These are phyloP conservation scores for Epichloe typhina DNA, from an alignment of 2,329 filamentous ascomycete species.

Conservation along the genomic window DNA sequence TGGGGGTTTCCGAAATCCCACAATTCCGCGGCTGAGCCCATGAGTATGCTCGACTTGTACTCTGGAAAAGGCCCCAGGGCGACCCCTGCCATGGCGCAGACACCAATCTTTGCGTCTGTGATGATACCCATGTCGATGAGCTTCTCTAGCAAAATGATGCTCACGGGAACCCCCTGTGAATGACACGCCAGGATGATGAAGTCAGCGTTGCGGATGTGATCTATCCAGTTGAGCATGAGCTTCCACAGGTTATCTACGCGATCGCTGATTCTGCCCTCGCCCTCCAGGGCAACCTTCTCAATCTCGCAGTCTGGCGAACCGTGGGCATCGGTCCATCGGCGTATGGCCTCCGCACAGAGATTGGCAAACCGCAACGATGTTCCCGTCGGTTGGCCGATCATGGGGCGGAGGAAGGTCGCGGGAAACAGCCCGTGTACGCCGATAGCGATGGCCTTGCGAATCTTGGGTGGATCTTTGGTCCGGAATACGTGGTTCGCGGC, in stretches of 20 bases:
- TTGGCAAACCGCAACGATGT: constrained; percentile 90
- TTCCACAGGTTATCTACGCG: constrained; percentile 91
- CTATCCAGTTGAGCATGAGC: constrained; percentile 85
- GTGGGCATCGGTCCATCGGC: constrained; percentile 64
- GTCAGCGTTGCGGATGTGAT: constrained; percentile 76
- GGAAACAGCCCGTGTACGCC: constrained; percentile 88
- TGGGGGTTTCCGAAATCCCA: constrained; percentile 81
- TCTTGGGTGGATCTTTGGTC: constrained; percentile 51
- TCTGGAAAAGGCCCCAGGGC: constrained; percentile 87
- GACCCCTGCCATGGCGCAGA: constrained; percentile 85
- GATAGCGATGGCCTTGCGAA: constrained; percentile 81
- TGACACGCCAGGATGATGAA: constrained; percentile 88
- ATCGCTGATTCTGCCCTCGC: constrained; percentile 83
- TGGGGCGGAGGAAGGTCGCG: constrained; percentile 69
- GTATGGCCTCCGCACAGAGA: constrained; percentile 71
- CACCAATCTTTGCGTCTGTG: constrained; percentile 60
- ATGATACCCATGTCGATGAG: constrained; percentile 83
- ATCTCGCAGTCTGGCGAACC: constrained; percentile 67
- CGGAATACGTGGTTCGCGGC: constrained; percentile 60
- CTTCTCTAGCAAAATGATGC: constrained; percentile 83
- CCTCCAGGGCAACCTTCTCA: constrained; percentile 87
- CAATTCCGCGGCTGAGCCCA: constrained; percentile 81
- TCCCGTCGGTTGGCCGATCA: constrained; percentile 88
- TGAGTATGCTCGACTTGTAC: constrained; percentile 79
- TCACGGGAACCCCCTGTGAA: constrained; percentile 93